Conservation (phyloP, 257 asterid genomes). For the Leptodermis oblonga region DNA sequence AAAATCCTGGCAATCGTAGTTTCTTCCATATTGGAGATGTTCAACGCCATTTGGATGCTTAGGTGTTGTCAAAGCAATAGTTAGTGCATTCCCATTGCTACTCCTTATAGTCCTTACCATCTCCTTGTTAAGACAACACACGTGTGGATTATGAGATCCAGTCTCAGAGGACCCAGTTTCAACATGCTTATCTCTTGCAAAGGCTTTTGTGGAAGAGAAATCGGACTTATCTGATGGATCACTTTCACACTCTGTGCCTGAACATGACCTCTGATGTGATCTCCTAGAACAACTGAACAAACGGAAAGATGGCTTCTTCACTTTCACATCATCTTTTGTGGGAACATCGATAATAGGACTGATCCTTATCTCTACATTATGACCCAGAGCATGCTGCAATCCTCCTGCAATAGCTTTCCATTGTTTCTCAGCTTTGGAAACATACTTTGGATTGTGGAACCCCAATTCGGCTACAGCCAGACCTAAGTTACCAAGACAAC, state of each 20-base stretch:
- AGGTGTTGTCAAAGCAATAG: constrained; percentile 34
- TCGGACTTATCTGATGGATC: constrained; percentile 41
- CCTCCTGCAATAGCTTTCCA: constrained; percentile 84
- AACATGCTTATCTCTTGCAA: constrained; percentile 39
- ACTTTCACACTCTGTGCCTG: constrained; percentile 41
- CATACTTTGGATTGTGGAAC: constrained; percentile 56
- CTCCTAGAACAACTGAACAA: constrained; percentile 68
- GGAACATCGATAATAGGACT: constrained; percentile 27
- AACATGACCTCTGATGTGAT: constrained; percentile 36
- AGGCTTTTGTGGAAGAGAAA: constrained; percentile 32
- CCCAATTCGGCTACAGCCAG: constrained; percentile 71
- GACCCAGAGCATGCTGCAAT: constrained; percentile 63
- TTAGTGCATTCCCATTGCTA: constrained; percentile 57
- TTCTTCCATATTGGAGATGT: constrained; percentile 22
- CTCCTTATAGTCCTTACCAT: constrained; percentile 46
- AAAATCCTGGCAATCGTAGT: constrained; percentile 24
- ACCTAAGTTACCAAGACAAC: constrained; percentile 33
- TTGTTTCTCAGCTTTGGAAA: constrained; percentile 68
- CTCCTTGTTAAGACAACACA: constrained; percentile 49
- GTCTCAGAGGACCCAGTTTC: constrained; percentile 55
- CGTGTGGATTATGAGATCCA: constrained; percentile 44
- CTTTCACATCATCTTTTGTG: constrained; percentile 23
- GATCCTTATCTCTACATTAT: constrained; percentile 73
- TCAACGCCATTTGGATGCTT: constrained; percentile 21
- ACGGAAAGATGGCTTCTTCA: constrained; percentile 41